Evolutionary conservation across 2,329 filamentous ascomycete species (phyloP).

Genomic region (Ophiocordyceps camponoti-floridani): DNA sequence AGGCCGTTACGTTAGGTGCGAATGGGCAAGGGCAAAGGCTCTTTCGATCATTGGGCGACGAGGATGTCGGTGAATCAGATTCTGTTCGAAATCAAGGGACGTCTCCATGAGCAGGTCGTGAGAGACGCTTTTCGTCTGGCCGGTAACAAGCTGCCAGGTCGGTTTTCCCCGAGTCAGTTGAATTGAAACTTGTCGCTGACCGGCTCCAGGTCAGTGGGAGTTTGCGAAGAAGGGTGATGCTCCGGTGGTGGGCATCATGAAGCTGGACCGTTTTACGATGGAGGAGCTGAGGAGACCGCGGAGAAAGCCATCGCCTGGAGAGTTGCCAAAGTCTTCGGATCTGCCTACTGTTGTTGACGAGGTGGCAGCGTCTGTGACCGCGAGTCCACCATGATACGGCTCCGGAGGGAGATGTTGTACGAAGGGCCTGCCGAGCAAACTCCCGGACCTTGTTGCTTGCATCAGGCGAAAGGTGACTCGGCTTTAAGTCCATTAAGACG

Average conservation of each 20-base stretch:
- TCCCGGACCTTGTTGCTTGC: no score
- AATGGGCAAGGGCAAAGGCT: constrained; percentile 98
- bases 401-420: neutral
- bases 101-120: constrained; percentile 86
- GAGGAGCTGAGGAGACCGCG: constrained; percentile 71
- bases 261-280: constrained; percentile 67
- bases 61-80: constrained; percentile 82
- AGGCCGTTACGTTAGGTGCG: constrained; percentile 40
- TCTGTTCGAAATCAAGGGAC: constrained; percentile 80
- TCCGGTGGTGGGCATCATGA: constrained; percentile 81
- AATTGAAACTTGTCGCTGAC: constrained; percentile 5
- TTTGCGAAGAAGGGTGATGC: constrained; percentile 88
- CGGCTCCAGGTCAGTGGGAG: constrained; percentile 53
- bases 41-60: constrained; percentile 90
- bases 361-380: neutral
- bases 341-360: constrained; percentile 14
- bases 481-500: no score
- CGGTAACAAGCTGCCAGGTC: constrained; percentile 86
- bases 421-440: neutral
- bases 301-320: constrained; percentile 36
- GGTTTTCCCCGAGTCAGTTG: constrained; percentile 11
- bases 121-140: constrained; percentile 87
- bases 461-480: neutral
- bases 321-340: constrained; percentile 15
- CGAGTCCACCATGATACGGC: constrained; percentile 3